Conservation (phyloP, 106 monocot genomes). For the Platanthera guangdongensis region DNA sequence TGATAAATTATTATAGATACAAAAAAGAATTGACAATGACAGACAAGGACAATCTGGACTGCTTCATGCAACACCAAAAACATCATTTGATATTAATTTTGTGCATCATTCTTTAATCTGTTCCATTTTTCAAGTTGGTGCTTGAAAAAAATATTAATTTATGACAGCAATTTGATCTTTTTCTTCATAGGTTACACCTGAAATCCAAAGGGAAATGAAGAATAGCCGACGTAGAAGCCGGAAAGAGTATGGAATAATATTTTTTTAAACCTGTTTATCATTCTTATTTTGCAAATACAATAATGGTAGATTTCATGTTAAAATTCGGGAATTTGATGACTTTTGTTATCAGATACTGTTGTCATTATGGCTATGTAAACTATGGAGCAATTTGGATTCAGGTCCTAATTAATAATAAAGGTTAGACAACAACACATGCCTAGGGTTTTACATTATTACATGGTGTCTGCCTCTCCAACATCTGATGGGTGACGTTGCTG, state of each 20-base stretch:
- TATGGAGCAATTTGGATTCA: background rate
- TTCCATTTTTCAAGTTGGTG: background rate
- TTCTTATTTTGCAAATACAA: background rate
- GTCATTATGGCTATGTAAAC: background rate
- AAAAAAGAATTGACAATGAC: constrained; percentile 58
- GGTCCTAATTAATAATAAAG: background rate
- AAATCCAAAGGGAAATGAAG: constrained; percentile 78
- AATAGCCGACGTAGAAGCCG: constrained; percentile 70
- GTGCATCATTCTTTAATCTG: background rate
- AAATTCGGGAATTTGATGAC: too few species aligned
- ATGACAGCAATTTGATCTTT: constrained; percentile 2
- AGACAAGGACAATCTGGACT: constrained; percentile 40
- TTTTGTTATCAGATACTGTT: background rate
- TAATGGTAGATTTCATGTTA: background rate
- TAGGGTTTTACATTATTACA: too few species aligned
- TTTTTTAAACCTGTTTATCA: background rate
- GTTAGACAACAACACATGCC: too few species aligned
- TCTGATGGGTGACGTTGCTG: too few species aligned
- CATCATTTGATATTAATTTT: constrained; percentile 56
- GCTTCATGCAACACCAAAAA: constrained; percentile 56
- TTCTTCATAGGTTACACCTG: constrained; percentile 78
- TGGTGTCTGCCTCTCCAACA: too few species aligned
- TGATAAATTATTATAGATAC: constrained; percentile 37
- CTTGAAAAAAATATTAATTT: background rate
- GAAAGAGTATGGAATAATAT: constrained; percentile 12